Evolutionary conservation across 352 stramenopile species (phyloP), one percentile per base, ranked within the genome.

Genomic region (Phytopythium chamaehyphon): DNA sequence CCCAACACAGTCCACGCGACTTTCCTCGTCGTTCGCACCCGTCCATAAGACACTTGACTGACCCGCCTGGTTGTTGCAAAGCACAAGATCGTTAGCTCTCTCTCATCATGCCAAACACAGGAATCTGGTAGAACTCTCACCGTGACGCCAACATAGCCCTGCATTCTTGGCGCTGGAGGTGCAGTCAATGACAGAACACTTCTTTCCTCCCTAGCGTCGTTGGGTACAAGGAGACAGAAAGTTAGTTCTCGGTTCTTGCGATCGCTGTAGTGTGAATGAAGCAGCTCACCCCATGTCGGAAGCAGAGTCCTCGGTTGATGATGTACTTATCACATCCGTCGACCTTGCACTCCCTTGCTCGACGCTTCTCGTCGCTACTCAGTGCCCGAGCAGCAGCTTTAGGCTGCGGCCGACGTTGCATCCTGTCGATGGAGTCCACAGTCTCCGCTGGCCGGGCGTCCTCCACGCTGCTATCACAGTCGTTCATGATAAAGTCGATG

Each of bases 221-320:
- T 33, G 28, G 28, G 15, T 22, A 28, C 10, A 22, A n/a, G 15
- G 28, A 50, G 6, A 40, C 24, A 44, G 21, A 2, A 33, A 15
- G 6, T 37, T 14, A 24, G 12, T n/a, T n/a, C n/a, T n/a, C n/a
- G n/a, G n/a, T n/a, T n/a, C n/a, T n/a, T n/a, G n/a, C n/a, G n/a
- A n/a, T n/a, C n/a, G n/a, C n/a, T n/a, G n/a, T n/a, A 36, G 36
- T 39, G 37, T 38, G 12, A 39, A 22, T 42, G 15, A 8, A 14
- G 14, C 37, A 46, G 57, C 61, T 39, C 47, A 82, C 70, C 31
- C 71, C 71, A 31, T 82, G 71, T 33, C 64, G 60, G 18, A 73
- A 73, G 55, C 70, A 81, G n/a, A 74, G 58, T 1, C 70, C 70
- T 33, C 64, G 64, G 55, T 76, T 66, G 33, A 80, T 68, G 39